These are phyloP conservation scores for Capsicum baccatum DNA, from an alignment of 257 asterid genomes.

Conservation along the genomic window DNA sequence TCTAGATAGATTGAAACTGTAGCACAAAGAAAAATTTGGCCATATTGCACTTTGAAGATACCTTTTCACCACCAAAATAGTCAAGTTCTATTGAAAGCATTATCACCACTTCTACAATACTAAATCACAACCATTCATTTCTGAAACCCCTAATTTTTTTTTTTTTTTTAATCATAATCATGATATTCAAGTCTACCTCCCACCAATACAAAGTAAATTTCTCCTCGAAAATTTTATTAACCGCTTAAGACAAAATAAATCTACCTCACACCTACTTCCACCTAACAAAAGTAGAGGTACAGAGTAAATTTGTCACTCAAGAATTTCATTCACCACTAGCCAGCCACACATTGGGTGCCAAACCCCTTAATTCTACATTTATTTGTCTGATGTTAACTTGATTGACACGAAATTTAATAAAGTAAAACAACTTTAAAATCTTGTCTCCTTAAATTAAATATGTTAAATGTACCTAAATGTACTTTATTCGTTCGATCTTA, in stretches of 20 bases:
- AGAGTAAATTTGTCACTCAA: no score
- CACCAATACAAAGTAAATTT: background rate
- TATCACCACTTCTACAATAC: slow-evolving; percentile 27
- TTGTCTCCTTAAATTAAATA: no score
- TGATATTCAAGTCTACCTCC: background rate
- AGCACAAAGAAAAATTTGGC: slow-evolving; percentile 26
- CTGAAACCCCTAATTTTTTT: background rate
- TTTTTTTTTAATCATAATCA: background rate
- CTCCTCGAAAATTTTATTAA: no score
- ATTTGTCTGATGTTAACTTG: no score
- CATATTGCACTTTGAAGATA: slow-evolving; percentile 30
- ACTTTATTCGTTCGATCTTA: no score
- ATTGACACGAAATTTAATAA: no score
- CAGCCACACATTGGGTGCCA: background rate
- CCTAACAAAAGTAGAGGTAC: background rate
- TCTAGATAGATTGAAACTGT: background rate
- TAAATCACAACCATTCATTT: slow-evolving; percentile 20
- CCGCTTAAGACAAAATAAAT: background rate
- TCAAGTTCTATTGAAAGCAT: slow-evolving; percentile 22
- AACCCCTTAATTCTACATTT: background rate
- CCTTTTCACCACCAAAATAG: slow-evolving; percentile 34
- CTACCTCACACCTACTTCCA: background rate
- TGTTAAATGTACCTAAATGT: no score
- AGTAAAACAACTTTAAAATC: no score
- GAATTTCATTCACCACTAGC: background rate